Evolutionary conservation across 2,329 filamentous ascomycete genomes (phyloP).

Genomic region (Chaetomiaceae sp.): DNA sequence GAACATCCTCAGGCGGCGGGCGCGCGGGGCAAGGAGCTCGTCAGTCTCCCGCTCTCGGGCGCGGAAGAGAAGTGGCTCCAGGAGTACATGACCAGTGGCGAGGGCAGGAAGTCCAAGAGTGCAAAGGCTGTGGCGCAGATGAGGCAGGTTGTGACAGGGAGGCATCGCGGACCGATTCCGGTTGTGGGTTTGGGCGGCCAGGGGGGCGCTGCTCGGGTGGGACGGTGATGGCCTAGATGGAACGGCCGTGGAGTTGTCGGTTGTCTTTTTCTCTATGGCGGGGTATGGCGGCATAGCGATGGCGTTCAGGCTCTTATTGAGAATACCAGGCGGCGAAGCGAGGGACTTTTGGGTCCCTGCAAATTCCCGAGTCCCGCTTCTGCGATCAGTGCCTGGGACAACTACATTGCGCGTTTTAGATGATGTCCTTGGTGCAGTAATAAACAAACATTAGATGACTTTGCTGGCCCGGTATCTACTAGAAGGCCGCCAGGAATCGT

Average conservation of each 20-base stretch:
- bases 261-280: neutral
- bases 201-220: conserved; percentile 7
- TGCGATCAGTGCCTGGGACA: no score
- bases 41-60: conserved; percentile 66
- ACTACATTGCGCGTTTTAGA: no score
- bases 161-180: conserved; percentile 9
- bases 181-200: conserved; percentile 3
- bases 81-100: conserved; percentile 60
- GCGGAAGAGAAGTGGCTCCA: conserved; percentile 73
- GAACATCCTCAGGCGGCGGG: conserved; percentile 39
- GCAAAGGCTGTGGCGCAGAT: conserved; percentile 23
- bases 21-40: conserved; percentile 61
- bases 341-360: neutral
- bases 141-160: conserved; percentile 26
- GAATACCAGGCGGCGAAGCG: neutral
- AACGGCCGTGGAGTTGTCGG: neutral
- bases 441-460: no score
- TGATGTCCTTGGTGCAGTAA: no score
- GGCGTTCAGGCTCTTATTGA: conserved; percentile 11
- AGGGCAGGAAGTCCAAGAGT: conserved; percentile 56
- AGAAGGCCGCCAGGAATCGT: no score
- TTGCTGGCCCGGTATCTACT: no score
- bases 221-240: neutral
- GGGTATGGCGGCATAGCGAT: conserved; percentile 11
- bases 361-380: no score